Conservation (phyloP, 441 rosid species). For the Jatropha multifida region DNA sequence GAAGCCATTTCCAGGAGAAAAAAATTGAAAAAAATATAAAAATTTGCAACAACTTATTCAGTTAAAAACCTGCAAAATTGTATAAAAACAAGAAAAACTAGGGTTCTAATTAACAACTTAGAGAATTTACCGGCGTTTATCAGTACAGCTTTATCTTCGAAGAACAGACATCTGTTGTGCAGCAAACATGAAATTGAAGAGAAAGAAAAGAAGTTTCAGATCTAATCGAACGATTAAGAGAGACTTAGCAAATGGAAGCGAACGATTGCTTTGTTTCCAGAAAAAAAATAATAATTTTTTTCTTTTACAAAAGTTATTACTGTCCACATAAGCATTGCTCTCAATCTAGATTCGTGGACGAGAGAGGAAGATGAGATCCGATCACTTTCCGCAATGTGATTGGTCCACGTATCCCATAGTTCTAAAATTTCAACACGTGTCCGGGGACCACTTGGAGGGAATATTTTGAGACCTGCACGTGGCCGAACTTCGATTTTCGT, state of each 20-base stretch:
- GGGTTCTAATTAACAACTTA: no score
- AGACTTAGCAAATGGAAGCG: neutral
- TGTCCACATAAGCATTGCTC: neutral
- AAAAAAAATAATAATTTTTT: neutral
- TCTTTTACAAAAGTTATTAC: neutral
- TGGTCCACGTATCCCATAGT: conserved; percentile 59
- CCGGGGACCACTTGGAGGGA: neutral
- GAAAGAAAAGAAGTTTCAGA: no score
- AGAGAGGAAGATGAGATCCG: conserved; percentile 63
- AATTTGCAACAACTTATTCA: no score
- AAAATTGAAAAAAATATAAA: no score
- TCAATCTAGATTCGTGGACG: conserved; percentile 60
- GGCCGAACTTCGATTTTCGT: conserved; percentile 3
- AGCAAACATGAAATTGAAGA: no score
- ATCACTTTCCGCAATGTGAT: conserved; percentile 58
- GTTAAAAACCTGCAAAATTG: no score
- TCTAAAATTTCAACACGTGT: conserved; percentile 23
- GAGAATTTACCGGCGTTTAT: no score
- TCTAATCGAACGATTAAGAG: no score
- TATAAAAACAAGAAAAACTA: no score
- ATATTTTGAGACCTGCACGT: conserved; percentile 13
- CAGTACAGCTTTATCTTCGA: no score
- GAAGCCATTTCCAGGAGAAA: no score
- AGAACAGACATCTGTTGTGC: no score
- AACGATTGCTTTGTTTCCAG: neutral